phyloP scores from a whole-genome alignment of 257 asterid genomes.

The Coffea eugenioides region DNA sequence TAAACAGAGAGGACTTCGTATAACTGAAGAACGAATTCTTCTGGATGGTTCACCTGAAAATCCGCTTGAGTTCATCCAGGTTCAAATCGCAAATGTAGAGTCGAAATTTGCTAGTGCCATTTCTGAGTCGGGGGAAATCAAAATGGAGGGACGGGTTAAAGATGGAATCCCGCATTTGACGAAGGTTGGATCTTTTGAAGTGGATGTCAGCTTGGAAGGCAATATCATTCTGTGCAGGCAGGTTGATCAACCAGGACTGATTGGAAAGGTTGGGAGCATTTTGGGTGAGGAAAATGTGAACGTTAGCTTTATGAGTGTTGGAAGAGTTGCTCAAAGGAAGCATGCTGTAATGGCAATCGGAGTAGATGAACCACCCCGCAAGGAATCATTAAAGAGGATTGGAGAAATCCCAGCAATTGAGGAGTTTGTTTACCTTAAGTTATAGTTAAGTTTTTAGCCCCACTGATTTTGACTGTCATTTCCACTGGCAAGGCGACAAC shows the following conservation, averaged over 20 bases:
- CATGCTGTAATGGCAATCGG: constrained; percentile 97
- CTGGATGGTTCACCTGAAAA: constrained; percentile 83
- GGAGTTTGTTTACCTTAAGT: constrained; percentile 76
- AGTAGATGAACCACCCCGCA: constrained; percentile 85
- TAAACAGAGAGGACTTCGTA: constrained; percentile 76
- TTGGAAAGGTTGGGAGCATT: constrained; percentile 83
- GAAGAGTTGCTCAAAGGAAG: constrained; percentile 82
- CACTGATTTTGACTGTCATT: constrained; percentile 33
- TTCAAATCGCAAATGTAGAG: constrained; percentile 81
- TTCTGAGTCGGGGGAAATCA: constrained; percentile 73
- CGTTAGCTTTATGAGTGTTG: constrained; percentile 91
- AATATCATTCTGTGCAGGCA: constrained; percentile 88
- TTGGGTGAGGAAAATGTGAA: constrained; percentile 82
- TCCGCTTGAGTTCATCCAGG: constrained; percentile 74
- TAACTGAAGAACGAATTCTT: constrained; percentile 64
- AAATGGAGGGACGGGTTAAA: constrained; percentile 80
- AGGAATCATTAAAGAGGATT: constrained; percentile 66
- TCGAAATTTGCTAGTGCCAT: constrained; percentile 84
- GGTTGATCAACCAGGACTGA: constrained; percentile 96
- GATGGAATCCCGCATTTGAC: constrained; percentile 87
- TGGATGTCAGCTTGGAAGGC: constrained; percentile 93
- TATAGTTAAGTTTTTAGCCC: constrained; percentile 31
- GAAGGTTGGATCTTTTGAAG: constrained; percentile 83
- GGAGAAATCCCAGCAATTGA: constrained; percentile 83
- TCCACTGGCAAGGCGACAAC: constrained; percentile 21